Percentiles rank a stretch among this genome's conserved stretches.
These are phyloP conservation scores for Ophiostoma pallidulum DNA, from an alignment of 2,329 filamentous ascomycete species.

Conservation along the genomic window DNA sequence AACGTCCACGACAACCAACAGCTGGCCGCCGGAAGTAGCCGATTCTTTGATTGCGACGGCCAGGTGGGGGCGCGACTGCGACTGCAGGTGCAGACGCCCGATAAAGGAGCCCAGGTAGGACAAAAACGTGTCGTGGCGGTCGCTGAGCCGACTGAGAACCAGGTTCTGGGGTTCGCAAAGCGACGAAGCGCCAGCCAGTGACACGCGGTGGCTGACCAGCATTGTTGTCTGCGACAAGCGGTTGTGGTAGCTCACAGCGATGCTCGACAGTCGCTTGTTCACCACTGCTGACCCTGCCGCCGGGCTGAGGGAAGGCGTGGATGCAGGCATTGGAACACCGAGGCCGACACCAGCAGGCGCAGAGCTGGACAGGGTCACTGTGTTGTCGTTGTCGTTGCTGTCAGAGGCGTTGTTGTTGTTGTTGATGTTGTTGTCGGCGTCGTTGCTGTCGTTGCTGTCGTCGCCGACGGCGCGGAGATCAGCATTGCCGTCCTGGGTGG, in stretches of 20 bases:
- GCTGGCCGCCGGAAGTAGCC: conserved; percentile 67
- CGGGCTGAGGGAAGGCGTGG: conserved; percentile 21
- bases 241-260: conserved; percentile 17
- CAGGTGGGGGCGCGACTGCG: conserved; percentile 79
- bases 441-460: conserved; percentile 18
- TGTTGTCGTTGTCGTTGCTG: conserved; percentile 32
- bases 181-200: conserved; percentile 59
- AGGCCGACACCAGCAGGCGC: background rate
- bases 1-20: conserved; percentile 71
- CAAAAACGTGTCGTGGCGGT: conserved; percentile 78
- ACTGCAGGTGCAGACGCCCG: conserved; percentile 78
- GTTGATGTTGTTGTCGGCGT: background rate
- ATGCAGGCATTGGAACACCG: background rate
- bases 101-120: conserved; percentile 90
- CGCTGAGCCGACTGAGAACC: conserved; percentile 71
- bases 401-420: background rate
- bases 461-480: conserved; percentile 18
- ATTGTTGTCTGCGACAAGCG: conserved; percentile 31
- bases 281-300: conserved; percentile 19
- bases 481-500: background rate
- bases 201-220: conserved; percentile 49
- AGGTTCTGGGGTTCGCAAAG: conserved; percentile 58
- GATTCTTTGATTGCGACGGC: conserved; percentile 75
- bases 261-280: conserved; percentile 35
- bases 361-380: conserved; percentile 20